Base-by-base conservation (phyloP, 139 green algal species). In the Coccomyxa sp. region DNA sequence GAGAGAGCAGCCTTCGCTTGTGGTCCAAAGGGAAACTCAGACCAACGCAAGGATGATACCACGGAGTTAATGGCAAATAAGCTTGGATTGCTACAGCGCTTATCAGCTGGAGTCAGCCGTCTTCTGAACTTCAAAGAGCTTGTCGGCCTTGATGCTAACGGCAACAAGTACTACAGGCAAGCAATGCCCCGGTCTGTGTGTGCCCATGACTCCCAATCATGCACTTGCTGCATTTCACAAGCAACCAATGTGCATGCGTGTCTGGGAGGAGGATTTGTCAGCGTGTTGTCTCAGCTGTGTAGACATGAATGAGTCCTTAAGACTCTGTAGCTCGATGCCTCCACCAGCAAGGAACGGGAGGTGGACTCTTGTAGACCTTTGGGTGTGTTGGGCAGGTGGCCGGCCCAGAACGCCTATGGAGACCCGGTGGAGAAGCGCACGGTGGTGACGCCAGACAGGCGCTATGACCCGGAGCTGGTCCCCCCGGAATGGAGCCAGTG, bases 161-260 rank as follows among this genome's bases (percentile, higher is more conserved):
- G 84, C 29, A 88, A 88, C 39, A 70, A 69, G 6, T 88, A 88
- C 39, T 82, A 76, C 64, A 78, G 82, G 83, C 54, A 68, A 37
- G 37, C 7, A n/a, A n/a, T n/a, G n/a, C n/a, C n/a, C n/a, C n/a
- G n/a, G n/a, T n/a, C n/a, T n/a, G 12, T 35, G 38, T 58, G 44
- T 58, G 44, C 14, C 44, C 12, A 58, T 29, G 44, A n/a, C n/a
- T n/a, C n/a, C n/a, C n/a, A n/a, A n/a, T n/a, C n/a, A n/a, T n/a
- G n/a, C n/a, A n/a, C n/a, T n/a, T n/a, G n/a, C n/a, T n/a, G n/a
- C n/a, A n/a, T n/a, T n/a, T n/a, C n/a, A n/a, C n/a, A n/a, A n/a
- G n/a, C n/a, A n/a, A n/a, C n/a, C n/a, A n/a, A n/a, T n/a, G n/a
- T n/a, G n/a, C n/a, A n/a, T n/a, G n/a, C n/a, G n/a, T n/a, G n/a